Percentiles rank a stretch among this genome's conserved stretches.
Evolutionary conservation across 352 stramenopile genomes (phyloP).

Genomic region (Phytophthora citricola): DNA sequence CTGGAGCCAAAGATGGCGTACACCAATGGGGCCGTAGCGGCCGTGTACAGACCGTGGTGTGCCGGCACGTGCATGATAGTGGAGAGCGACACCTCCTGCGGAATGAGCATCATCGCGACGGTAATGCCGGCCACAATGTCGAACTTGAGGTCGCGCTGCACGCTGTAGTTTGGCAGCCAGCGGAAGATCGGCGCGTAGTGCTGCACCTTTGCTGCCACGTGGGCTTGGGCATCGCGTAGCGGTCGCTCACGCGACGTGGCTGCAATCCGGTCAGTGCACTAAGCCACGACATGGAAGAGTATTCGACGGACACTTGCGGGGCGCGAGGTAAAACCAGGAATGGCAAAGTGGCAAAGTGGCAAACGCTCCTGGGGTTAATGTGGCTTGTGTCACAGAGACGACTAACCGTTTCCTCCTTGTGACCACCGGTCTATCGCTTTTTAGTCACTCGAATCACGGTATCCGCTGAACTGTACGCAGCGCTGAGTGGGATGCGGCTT

Average conservation of each 20-base stretch:
- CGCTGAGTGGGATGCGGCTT: conserved; percentile 3
- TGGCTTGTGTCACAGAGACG: neutral
- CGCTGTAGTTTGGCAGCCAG: conserved; percentile 29
- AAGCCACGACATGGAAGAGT: conserved; percentile 11
- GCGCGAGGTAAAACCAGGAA: neutral
- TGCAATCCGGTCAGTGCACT: conserved; percentile 12
- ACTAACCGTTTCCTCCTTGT: neutral
- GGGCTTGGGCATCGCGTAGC: conserved; percentile 16
- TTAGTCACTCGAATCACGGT: neutral
- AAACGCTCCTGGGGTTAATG: neutral
- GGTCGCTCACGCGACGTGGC: conserved; percentile 15
- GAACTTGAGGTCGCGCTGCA: conserved; percentile 29
- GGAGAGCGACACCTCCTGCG: conserved; percentile 18
- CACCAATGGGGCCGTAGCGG: conserved; percentile 15
- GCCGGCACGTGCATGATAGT: conserved; percentile 24
- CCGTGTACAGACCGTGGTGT: conserved; percentile 25
- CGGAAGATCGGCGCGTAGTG: conserved; percentile 29
- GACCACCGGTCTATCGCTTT: neutral
- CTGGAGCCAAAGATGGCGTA: conserved; percentile 31
- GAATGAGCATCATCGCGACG: conserved; percentile 26
- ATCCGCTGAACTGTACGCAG: neutral
- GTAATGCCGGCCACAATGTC: conserved; percentile 25
- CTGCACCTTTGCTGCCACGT: conserved; percentile 26
- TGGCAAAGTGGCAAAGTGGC: neutral
- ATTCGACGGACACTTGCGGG: neutral